Conservation (phyloP, 768 basidiomycete species). For the Lenzites betulinus region DNA sequence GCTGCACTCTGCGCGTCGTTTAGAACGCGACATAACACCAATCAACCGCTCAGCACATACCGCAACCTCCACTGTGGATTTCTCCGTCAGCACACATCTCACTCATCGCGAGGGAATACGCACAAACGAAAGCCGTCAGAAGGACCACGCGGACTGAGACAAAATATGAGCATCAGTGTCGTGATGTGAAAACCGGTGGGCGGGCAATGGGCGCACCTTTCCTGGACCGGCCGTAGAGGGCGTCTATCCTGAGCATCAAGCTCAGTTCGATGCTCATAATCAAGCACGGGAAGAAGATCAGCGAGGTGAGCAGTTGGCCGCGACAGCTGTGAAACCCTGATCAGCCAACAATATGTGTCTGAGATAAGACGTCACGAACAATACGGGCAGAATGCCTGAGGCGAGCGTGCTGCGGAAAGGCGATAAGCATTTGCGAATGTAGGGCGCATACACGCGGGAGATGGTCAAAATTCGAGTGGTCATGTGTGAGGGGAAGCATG, state of each 20-base stretch:
- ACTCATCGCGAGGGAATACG: background rate
- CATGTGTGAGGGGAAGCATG: too few relatives aligned
- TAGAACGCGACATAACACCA: background rate
- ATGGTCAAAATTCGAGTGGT: too few relatives aligned
- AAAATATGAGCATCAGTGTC: too few relatives aligned
- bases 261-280: slow-evolving; percentile 22
- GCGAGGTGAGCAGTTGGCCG: background rate
- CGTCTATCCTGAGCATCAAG: slow-evolving; percentile 24
- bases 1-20: background rate
- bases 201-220: slow-evolving; percentile 9
- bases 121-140: background rate
- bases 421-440: background rate
- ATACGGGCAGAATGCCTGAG: background rate
- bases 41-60: background rate
- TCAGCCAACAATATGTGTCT: background rate
- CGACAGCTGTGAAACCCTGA: background rate
- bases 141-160: slow-evolving; percentile 1
- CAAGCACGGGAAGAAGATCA: slow-evolving; percentile 11
- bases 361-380: slow-evolving; percentile 3
- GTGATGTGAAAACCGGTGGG: background rate
- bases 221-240: slow-evolving; percentile 17
- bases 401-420: background rate
- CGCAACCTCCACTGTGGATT: background rate
- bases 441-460: background rate
- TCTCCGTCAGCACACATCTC: too few relatives aligned